phyloP scores from a whole-genome alignment of 164 flowering plant species.

The Sextonia rubra region DNA sequence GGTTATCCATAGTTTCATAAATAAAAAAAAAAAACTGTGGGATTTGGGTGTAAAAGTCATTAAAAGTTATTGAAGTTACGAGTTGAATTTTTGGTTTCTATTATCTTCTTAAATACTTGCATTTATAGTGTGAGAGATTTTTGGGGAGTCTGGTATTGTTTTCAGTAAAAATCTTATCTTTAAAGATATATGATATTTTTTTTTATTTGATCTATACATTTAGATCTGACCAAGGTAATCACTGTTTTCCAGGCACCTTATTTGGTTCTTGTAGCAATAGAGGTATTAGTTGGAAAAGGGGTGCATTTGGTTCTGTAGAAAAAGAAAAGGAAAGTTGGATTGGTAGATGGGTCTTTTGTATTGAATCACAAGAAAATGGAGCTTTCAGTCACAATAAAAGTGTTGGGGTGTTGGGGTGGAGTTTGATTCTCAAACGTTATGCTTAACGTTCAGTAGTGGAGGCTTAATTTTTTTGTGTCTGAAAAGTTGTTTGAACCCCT shows the following conservation, averaged over 20 bases:
- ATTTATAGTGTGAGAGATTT: not conserved
- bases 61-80: too few relatives aligned
- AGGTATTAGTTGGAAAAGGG: not conserved
- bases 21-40: too few relatives aligned
- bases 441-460: not conserved
- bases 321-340: slow-evolving; percentile 8
- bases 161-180: not conserved
- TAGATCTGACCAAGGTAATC: not conserved
- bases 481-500: not conserved
- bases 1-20: too few relatives aligned
- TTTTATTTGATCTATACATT: too few relatives aligned
- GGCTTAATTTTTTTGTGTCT: not conserved
- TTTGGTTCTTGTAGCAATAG: not conserved
- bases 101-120: not conserved
- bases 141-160: not conserved
- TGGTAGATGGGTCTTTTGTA: slow-evolving; percentile 18
- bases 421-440: slow-evolving; percentile 15
- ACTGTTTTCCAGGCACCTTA: not conserved
- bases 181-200: too few relatives aligned
- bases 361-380: slow-evolving; percentile 13
- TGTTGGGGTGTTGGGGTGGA: slow-evolving; percentile 11
- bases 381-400: slow-evolving; percentile 25
- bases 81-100: too few relatives aligned
- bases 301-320: not conserved
- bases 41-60: too few relatives aligned